phyloP scores from a whole-genome alignment of 2,329 filamentous ascomycete genomes.

The Nectriaceae sp. region DNA sequence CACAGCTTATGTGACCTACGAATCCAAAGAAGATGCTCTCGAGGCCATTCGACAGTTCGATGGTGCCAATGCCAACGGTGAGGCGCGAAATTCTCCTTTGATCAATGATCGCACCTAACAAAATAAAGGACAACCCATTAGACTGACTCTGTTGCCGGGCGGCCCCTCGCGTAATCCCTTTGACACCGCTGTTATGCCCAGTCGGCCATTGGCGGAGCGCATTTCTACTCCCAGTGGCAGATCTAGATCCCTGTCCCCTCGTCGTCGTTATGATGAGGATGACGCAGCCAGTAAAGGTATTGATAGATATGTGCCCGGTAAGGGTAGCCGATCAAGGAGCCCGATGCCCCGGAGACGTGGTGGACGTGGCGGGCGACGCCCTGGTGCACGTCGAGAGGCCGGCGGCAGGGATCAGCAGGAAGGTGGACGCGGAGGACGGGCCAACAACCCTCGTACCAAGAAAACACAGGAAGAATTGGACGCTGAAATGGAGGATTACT shows the following conservation, averaged over 20 bases:
- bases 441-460: constrained; percentile 60
- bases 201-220: constrained; percentile 61
- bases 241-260: constrained; percentile 63
- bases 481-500: constrained; percentile 97
- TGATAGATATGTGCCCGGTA: constrained; percentile 76
- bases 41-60: constrained; percentile 80
- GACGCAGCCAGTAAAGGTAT: constrained; percentile 67
- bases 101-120: constrained; percentile 8
- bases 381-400: constrained; percentile 49
- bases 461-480: constrained; percentile 93
- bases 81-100: background rate
- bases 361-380: constrained; percentile 50
- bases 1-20: constrained; percentile 81
- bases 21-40: constrained; percentile 68
- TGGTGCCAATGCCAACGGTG: constrained; percentile 85
- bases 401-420: constrained; percentile 32
- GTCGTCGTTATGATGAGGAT: constrained; percentile 50
- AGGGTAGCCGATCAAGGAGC: constrained; percentile 56
- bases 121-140: constrained; percentile 72
- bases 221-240: constrained; percentile 57
- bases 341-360: constrained; percentile 55
- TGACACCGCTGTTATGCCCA: constrained; percentile 55
- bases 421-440: constrained; percentile 41
- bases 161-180: constrained; percentile 56
- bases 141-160: constrained; percentile 64